phyloP scores from a whole-genome alignment of 352 stramenopile species.

The Elongisporangium prolatum region DNA sequence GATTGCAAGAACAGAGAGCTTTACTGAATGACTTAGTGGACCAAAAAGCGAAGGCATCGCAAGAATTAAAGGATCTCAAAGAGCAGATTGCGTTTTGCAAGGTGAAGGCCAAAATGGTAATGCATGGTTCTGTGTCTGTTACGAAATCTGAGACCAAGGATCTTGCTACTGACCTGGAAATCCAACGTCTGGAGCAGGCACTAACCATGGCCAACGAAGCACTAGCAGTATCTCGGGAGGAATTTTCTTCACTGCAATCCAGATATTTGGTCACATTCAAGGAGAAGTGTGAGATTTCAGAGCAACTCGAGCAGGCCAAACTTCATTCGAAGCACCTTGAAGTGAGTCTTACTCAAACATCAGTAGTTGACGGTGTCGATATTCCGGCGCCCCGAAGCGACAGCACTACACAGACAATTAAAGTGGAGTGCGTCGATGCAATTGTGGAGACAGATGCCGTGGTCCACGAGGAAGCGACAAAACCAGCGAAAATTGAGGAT shows the following conservation, averaged over 20 bases:
- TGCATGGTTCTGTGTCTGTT: constrained; percentile 5
- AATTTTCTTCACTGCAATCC: constrained; percentile 42
- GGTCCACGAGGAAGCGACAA: too few species aligned
- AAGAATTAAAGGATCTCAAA: constrained; percentile 36
- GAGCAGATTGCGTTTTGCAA: constrained; percentile 51
- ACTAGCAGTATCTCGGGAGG: constrained; percentile 29
- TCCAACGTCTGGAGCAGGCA: constrained; percentile 34
- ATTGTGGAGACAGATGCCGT: not conserved
- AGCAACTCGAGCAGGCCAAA: constrained; percentile 23
- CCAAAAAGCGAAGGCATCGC: constrained; percentile 28
- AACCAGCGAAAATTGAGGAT: too few species aligned
- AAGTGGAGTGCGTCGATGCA: constrained; percentile 4
- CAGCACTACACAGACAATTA: constrained; percentile 9
- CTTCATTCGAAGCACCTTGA: too few species aligned
- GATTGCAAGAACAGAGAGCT: constrained; percentile 20
- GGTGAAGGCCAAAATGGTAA: constrained; percentile 39
- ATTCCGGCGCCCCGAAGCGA: constrained; percentile 9
- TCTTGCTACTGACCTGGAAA: constrained; percentile 21
- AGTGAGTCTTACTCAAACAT: too few species aligned
- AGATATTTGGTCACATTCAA: constrained; percentile 28
- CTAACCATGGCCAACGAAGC: constrained; percentile 37
- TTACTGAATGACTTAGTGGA: constrained; percentile 30
- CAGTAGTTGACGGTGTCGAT: too few species aligned
- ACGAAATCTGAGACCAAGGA: constrained; percentile 2
- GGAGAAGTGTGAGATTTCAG: constrained; percentile 40